A percentile compares a stretch with the other conserved stretches of the same genome.
Evolutionary conservation across 1,139 yeast genomes (phyloP).

Genomic region (Hyphopichia burtonii): DNA sequence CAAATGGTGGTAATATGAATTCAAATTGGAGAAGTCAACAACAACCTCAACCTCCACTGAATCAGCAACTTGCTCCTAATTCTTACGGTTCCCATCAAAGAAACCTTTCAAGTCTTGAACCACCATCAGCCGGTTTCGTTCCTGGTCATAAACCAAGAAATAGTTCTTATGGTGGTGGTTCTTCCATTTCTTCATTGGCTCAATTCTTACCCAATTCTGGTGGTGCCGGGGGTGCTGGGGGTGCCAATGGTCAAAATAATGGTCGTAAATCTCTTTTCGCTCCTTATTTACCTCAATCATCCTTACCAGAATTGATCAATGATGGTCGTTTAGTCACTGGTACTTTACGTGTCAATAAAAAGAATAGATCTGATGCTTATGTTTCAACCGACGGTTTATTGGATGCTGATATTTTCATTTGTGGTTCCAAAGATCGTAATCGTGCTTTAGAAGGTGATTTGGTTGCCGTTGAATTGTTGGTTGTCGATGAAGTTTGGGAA

Average conservation of each 20-base stretch:
- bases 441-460: constrained; percentile 96
- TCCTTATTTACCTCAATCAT: constrained; percentile 91
- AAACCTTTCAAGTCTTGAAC: constrained; percentile 41
- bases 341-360: constrained; percentile 86
- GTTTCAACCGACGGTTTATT: constrained; percentile 93
- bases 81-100: constrained; percentile 15
- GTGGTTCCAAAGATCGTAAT: constrained; percentile 98
- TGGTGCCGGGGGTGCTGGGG: constrained; percentile 15
- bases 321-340: constrained; percentile 95
- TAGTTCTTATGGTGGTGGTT: constrained; percentile 59
- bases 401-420: constrained; percentile 94
- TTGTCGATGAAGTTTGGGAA: constrained; percentile 97
- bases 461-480: constrained; percentile 90
- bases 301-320: constrained; percentile 81
- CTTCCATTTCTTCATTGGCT: constrained; percentile 60
- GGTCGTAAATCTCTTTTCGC: constrained; percentile 88
- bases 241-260: constrained; percentile 25
- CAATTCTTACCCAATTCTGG: constrained; percentile 33
- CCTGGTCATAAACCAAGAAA: constrained; percentile 81
- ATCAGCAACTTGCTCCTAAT: constrained; percentile 2
- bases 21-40: constrained; percentile 63
- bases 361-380: constrained; percentile 95
- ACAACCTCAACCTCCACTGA: constrained; percentile 16
- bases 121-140: constrained; percentile 52
- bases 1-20: constrained; percentile 44